These are phyloP conservation scores for Mycena sp. DNA, from an alignment of 1,284 basidiomycete genomes.

Conservation along the genomic window DNA sequence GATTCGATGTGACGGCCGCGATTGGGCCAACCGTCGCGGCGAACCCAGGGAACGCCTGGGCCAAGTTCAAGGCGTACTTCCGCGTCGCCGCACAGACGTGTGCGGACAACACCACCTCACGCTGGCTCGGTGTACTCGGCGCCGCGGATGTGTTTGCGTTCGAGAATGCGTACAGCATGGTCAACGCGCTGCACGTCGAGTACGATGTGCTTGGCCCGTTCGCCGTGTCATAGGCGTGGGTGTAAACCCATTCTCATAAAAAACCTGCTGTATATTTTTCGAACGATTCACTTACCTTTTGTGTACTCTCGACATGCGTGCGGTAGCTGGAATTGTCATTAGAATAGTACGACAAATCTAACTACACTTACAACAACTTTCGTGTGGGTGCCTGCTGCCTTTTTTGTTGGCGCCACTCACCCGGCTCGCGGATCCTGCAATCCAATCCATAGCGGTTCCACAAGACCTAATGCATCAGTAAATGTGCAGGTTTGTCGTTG, in stretches of 20 bases:
- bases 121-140: slow-evolving; percentile 4
- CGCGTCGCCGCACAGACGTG: slow-evolving; percentile 8
- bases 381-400: background rate
- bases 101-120: slow-evolving; percentile 5
- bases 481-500: background rate
- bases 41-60: slow-evolving; percentile 10
- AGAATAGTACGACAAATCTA: background rate
- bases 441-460: background rate
- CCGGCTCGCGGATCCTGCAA: background rate
- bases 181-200: slow-evolving; percentile 1
- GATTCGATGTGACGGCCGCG: slow-evolving; percentile 12
- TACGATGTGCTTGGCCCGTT: slow-evolving; percentile 3
- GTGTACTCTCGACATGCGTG: background rate
- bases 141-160: slow-evolving; percentile 11
- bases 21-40: slow-evolving; percentile 14
- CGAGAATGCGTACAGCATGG: slow-evolving; percentile 12
- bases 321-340: slow-evolving; percentile 1
- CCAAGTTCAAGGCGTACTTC: slow-evolving; percentile 13
- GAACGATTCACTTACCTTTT: slow-evolving; percentile 5
- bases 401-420: background rate
- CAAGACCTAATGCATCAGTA: background rate
- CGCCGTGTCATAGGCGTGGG: slow-evolving; percentile 2
- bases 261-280: slow-evolving; percentile 8
- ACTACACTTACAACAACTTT: background rate
- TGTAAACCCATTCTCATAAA: slow-evolving; percentile 5